Conservation (phyloP, 345 rosid genomes). For the Arabidopsis suecica region DNA sequence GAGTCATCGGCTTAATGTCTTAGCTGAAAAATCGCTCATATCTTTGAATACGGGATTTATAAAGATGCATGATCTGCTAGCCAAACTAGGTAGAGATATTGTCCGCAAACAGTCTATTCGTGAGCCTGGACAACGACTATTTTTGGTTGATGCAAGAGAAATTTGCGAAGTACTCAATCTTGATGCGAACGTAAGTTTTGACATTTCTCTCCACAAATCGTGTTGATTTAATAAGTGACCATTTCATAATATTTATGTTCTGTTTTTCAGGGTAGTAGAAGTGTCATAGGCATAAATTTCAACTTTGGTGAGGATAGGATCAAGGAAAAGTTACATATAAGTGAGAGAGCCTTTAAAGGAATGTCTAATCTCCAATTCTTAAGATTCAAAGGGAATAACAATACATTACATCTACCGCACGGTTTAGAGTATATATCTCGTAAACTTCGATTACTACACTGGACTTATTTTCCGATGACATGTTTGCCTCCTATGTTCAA, state of each 20-base stretch:
- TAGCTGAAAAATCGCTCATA: constrained; percentile 2
- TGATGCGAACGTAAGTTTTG: constrained; percentile 1
- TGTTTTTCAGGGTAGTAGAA: background rate
- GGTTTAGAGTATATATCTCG: background rate
- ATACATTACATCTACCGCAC: background rate
- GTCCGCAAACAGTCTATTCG: background rate
- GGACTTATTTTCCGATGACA: background rate
- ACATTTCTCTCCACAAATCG: background rate
- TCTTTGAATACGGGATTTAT: rapidly evolving
- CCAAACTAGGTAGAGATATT: background rate
- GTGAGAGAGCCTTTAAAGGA: constrained; percentile 9
- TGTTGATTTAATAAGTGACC: background rate
- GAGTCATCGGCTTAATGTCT: background rate
- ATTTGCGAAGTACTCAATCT: background rate
- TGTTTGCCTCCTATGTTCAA: background rate
- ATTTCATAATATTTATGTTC: background rate
- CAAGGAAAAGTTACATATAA: background rate
- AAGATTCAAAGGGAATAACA: rapidly evolving
- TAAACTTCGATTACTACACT: background rate
- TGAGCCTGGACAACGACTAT: background rate
- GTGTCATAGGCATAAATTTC: background rate
- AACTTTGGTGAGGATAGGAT: no score
- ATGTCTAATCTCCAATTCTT: constrained; percentile 14
- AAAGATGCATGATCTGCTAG: background rate
- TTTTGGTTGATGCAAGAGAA: background rate